A percentile compares a stretch with the other conserved stretches of the same genome.
These are phyloP conservation scores for Camellia granthamiana DNA, from an alignment of 148 eudicot genomes.

Conservation along the genomic window DNA sequence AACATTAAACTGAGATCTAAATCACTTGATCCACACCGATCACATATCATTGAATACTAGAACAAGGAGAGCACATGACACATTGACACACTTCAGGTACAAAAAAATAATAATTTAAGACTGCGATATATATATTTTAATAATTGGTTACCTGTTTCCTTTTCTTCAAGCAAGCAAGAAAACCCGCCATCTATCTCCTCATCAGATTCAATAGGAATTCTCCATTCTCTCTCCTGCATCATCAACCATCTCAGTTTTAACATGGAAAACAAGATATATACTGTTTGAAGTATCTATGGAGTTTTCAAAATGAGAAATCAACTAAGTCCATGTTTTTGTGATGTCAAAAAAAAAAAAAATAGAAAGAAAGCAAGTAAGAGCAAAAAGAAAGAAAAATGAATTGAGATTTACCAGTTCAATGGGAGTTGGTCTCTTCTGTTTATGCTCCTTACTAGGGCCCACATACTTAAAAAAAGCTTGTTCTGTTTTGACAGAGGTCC, in stretches of 20 bases:
- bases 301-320: neutral
- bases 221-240: constrained; percentile 47
- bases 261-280: constrained; percentile 4
- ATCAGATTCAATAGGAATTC: constrained; percentile 50
- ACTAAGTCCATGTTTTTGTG: neutral
- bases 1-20: neutral
- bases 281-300: neutral
- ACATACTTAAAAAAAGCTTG: constrained; percentile 24
- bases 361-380: neutral
- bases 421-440: constrained; percentile 37
- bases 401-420: constrained; percentile 34
- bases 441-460: constrained; percentile 27
- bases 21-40: neutral
- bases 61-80: neutral
- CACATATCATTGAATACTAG: neutral
- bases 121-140: neutral
- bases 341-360: neutral
- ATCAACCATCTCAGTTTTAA: constrained; percentile 9
- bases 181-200: constrained; percentile 63
- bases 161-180: constrained; percentile 59
- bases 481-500: constrained; percentile 66
- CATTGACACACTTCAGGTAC: neutral
- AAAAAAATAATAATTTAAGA: neutral
- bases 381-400: constrained; percentile 1
- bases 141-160: constrained; percentile 40